phyloP scores from a whole-genome alignment of 169 alveolate species.

The Plasmodium inui region DNA sequence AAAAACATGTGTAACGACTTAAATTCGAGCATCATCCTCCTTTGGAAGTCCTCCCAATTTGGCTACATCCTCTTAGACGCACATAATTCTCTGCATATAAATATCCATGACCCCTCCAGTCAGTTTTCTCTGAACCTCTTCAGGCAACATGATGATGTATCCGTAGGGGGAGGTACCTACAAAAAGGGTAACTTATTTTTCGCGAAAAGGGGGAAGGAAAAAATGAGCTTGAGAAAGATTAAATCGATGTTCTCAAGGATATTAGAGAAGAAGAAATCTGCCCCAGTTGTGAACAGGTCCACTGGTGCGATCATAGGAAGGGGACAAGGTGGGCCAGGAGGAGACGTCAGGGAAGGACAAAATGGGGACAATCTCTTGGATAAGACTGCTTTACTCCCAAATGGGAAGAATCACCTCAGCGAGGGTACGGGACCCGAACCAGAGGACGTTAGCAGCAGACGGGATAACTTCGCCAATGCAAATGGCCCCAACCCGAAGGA shows the following conservation, averaged over 20 bases:
- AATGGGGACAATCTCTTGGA: background rate
- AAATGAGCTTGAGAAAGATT: constrained; percentile 20
- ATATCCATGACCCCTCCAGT: constrained; percentile 29
- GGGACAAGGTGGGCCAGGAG: background rate
- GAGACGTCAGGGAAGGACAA: background rate
- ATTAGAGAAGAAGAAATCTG: constrained; percentile 6
- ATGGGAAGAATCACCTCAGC: background rate
- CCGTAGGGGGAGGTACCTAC: background rate
- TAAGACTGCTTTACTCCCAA: background rate
- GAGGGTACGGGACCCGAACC: background rate
- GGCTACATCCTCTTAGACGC: constrained; percentile 48
- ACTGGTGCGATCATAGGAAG: background rate
- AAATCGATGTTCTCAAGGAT: constrained; percentile 33
- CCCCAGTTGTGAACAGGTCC: background rate
- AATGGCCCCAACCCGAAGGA: background rate
- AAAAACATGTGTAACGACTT: constrained; percentile 13
- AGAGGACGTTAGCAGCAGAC: background rate
- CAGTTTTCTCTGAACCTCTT: constrained; percentile 10
- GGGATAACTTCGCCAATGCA: background rate
- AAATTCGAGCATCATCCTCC: constrained; percentile 21
- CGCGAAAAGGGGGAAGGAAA: background rate
- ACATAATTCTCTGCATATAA: constrained; percentile 16
- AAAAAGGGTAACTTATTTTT: background rate
- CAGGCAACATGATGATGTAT: background rate
- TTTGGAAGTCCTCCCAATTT: constrained; percentile 36